Percentiles rank a stretch among this genome's conserved stretches.
phyloP scores from a whole-genome alignment of 2,329 filamentous ascomycete genomes.

The Amauroascus niger region DNA sequence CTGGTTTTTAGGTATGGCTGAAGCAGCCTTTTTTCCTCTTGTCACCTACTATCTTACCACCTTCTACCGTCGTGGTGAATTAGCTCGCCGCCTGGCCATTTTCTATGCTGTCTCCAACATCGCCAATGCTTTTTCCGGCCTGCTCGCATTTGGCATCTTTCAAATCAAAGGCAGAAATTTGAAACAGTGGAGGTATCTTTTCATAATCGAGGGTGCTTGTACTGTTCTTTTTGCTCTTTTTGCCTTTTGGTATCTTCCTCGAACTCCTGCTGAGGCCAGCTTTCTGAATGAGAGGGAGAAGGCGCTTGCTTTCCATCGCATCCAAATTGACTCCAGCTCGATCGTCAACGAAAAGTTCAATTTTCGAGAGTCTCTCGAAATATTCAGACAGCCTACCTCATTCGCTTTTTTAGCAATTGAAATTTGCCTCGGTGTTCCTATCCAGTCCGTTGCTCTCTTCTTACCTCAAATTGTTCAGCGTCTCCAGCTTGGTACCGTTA shows the following conservation, averaged over 20 bases:
- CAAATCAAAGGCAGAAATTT: constrained; percentile 44
- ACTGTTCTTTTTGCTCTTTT: constrained; percentile 50
- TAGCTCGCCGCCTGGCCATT: constrained; percentile 51
- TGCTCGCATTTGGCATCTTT: constrained; percentile 53
- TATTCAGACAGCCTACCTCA: constrained; percentile 46
- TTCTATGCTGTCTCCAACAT: constrained; percentile 69
- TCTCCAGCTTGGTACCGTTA: constrained; percentile 42
- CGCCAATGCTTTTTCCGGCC: constrained; percentile 55
- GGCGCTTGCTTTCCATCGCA: constrained; percentile 59
- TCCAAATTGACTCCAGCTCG: constrained; percentile 65
- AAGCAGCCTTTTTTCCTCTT: constrained; percentile 33
- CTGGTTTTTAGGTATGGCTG: constrained; percentile 61
- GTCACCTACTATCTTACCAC: constrained; percentile 53
- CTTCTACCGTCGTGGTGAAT: constrained; percentile 49
- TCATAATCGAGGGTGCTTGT: constrained; percentile 47
- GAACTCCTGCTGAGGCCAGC: constrained; percentile 51
- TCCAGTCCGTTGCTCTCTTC: constrained; percentile 50
- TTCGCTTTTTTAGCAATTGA: constrained; percentile 49
- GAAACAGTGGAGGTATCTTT: constrained; percentile 45
- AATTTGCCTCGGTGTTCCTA: constrained; percentile 50
- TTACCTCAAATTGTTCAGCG: constrained; percentile 47
- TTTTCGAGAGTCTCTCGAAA: constrained; percentile 39
- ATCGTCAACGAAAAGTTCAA: constrained; percentile 32
- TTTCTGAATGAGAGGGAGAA: constrained; percentile 60
- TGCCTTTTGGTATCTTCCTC: constrained; percentile 58